Conservation (phyloP, 2,329 filamentous ascomycete species). For the Aspergillus sp. region DNA sequence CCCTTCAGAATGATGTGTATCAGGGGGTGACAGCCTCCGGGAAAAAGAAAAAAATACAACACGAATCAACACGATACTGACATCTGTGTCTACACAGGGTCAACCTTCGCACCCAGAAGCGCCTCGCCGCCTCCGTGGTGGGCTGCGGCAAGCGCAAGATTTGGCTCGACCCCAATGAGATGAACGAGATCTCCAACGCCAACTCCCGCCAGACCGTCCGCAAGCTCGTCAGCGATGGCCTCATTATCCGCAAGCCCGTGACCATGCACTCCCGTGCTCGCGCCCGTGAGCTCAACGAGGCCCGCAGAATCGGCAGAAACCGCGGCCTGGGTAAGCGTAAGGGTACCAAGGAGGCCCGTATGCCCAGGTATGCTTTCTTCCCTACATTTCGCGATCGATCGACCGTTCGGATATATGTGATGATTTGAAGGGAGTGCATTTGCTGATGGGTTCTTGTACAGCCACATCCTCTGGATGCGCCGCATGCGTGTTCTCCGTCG, state of each 20-base stretch:
- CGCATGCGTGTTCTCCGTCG: constrained; percentile 98
- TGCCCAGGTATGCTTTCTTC: constrained; percentile 70
- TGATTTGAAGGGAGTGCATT: neutral
- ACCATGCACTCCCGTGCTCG: constrained; percentile 99
- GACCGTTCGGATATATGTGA: neutral
- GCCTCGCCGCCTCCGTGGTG: constrained; percentile 96
- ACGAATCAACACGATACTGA: constrained; percentile 16
- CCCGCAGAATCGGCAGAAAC: constrained; percentile 93
- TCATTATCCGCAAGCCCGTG: constrained; percentile 99
- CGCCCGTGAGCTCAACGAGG: constrained; percentile 88
- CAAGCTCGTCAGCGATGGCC: constrained; percentile 99
- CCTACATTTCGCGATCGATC: neutral
- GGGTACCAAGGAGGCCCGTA: constrained; percentile 99
- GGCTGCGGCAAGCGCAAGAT: constrained; percentile 99
- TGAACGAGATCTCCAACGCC: constrained; percentile 99
- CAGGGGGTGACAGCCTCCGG: neutral
- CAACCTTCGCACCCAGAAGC: constrained; percentile 99
- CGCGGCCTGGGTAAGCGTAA: constrained; percentile 99
- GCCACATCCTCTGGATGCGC: constrained; percentile 99
- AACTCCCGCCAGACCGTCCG: constrained; percentile 99
- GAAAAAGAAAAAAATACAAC: neutral
- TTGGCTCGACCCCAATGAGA: constrained; percentile 99
- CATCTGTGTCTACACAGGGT: constrained; percentile 59
- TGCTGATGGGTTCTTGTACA: constrained; percentile 40
- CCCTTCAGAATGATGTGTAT: neutral